Conservation (phyloP, 1,139 yeast species). For the Saccharomyces pastorianus region DNA sequence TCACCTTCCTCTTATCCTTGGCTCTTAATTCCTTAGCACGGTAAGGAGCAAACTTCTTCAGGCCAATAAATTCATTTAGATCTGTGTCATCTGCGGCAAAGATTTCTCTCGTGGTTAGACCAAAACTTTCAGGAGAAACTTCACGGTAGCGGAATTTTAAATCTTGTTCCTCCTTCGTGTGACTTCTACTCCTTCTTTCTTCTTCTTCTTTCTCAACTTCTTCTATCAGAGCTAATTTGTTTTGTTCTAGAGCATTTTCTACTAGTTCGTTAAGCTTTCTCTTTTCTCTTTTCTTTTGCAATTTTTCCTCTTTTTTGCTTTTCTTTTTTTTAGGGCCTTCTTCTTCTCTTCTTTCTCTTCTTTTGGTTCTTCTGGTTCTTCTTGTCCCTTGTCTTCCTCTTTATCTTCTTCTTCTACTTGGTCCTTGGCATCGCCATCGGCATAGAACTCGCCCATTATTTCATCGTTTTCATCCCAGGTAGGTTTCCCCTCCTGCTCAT, state of each 20-base stretch:
- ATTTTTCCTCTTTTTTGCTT: constrained; percentile 50
- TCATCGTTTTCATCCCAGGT: constrained; percentile 47
- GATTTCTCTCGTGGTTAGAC: constrained; percentile 79
- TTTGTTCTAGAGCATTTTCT: constrained; percentile 57
- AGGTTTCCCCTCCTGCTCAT: constrained; percentile 51
- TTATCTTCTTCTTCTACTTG: too few relatives aligned
- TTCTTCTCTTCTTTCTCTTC: constrained; percentile 29
- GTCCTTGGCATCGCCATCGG: constrained; percentile 18
- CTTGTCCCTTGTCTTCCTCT: too few relatives aligned
- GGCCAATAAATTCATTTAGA: constrained; percentile 73
- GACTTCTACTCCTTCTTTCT: constrained; percentile 37
- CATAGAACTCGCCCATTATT: constrained; percentile 34
- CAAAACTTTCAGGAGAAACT: constrained; percentile 91
- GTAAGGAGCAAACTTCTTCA: constrained; percentile 91
- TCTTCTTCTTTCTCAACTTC: constrained; percentile 62
- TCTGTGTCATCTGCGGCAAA: constrained; percentile 82
- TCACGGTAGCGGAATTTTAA: constrained; percentile 77
- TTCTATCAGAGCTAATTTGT: constrained; percentile 41
- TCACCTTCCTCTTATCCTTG: constrained; percentile 76
- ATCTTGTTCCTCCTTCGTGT: constrained; percentile 36
- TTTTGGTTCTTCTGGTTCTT: constrained; percentile 9
- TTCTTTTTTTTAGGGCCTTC: constrained; percentile 38
- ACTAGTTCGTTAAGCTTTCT: constrained; percentile 58
- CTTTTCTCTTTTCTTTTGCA: constrained; percentile 55
- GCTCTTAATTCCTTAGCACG: constrained; percentile 64